phyloP scores from a whole-genome alignment of 352 stramenopile genomes.

The Phytophthora rubi region DNA sequence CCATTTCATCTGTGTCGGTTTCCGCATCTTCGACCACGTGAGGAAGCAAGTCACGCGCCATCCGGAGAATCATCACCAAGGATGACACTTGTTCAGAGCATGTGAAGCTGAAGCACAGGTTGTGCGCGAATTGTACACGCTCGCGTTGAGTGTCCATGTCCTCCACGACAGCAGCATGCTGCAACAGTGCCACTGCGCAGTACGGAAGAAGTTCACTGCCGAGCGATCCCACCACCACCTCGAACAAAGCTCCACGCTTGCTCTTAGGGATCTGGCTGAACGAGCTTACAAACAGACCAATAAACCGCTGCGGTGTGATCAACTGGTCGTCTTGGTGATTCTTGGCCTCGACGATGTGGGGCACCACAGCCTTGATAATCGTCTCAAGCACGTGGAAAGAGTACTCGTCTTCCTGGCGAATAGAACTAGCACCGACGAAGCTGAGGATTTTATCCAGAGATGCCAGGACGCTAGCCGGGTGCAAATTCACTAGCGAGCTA shows the following conservation, averaged over 20 bases:
- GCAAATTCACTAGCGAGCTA: conserved; percentile 78
- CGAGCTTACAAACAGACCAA: conserved; percentile 77
- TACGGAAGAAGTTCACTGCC: conserved; percentile 59
- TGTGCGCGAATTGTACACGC: conserved; percentile 67
- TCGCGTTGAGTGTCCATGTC: conserved; percentile 56
- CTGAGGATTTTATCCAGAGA: conserved; percentile 83
- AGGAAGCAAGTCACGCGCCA: conserved; percentile 67
- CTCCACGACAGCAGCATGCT: conserved; percentile 36
- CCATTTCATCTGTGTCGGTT: conserved; percentile 74
- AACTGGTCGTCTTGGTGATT: conserved; percentile 18
- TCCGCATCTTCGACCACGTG: conserved; percentile 76
- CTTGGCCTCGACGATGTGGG: conserved; percentile 60
- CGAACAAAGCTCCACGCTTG: conserved; percentile 67
- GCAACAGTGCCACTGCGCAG: conserved; percentile 61
- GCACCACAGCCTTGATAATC: conserved; percentile 82
- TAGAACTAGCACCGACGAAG: conserved; percentile 62
- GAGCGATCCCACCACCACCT: conserved; percentile 66
- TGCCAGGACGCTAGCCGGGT: conserved; percentile 70
- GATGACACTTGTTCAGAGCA: conserved; percentile 63
- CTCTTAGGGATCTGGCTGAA: conserved; percentile 70
- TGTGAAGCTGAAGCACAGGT: conserved; percentile 62
- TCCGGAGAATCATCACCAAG: conserved; percentile 65
- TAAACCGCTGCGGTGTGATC: conserved; percentile 79
- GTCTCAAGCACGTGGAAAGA: conserved; percentile 89
- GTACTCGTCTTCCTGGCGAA: conserved; percentile 85